phyloP scores from a whole-genome alignment of 345 rosid species.

The Gossypium mustelinum region DNA sequence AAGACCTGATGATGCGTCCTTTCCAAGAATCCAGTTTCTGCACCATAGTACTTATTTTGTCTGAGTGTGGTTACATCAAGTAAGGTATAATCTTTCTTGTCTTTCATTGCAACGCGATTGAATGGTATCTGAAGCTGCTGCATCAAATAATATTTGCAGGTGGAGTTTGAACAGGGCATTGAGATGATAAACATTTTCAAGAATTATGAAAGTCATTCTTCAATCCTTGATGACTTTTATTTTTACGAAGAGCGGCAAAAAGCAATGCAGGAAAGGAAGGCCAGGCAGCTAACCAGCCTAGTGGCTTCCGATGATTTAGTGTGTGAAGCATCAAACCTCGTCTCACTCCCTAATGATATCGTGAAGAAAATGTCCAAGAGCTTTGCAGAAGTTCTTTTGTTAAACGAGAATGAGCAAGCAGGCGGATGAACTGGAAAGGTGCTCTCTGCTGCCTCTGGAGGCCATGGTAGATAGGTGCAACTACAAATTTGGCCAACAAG shows the following conservation, averaged over 20 bases:
- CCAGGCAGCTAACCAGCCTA: constrained; percentile 37
- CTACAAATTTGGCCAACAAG: not conserved
- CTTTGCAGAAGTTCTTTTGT: constrained; percentile 53
- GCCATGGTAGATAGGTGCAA: constrained; percentile 12
- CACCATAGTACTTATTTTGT: not conserved
- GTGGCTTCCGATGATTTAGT: constrained; percentile 25
- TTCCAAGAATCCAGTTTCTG: not conserved
- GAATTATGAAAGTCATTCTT: constrained; percentile 42
- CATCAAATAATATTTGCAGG: constrained; percentile 33
- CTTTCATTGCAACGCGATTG: not conserved
- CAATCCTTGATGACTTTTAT: constrained; percentile 69
- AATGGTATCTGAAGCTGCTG: not conserved
- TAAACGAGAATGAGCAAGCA: constrained; percentile 21
- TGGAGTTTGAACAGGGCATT: constrained; percentile 58
- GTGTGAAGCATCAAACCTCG: constrained; percentile 18
- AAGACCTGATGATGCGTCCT: constrained; percentile 8
- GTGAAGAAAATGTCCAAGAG: constrained; percentile 51
- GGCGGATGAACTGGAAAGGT: constrained; percentile 6
- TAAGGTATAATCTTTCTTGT: not conserved
- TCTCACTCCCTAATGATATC: constrained; percentile 30
- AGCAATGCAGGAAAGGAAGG: constrained; percentile 59
- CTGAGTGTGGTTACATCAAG: not conserved
- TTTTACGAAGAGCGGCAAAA: constrained; percentile 81
- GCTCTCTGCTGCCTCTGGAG: constrained; percentile 10
- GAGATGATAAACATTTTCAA: constrained; percentile 66